Conservation (phyloP, 345 rosid genomes). For the Clausena lansium region DNA sequence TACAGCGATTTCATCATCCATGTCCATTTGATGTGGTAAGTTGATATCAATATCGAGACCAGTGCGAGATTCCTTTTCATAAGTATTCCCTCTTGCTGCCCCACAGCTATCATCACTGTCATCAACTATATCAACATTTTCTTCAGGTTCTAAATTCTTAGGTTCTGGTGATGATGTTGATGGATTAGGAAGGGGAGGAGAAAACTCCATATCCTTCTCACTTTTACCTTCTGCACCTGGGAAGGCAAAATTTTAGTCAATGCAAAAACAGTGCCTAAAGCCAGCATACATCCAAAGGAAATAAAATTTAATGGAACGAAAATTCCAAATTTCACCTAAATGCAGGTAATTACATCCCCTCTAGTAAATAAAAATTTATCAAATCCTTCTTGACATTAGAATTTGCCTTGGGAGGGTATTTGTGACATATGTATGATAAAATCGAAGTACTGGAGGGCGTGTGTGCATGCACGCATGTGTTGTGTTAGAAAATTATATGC, state of each 20-base stretch:
- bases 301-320: not conserved
- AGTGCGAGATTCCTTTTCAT: slow-evolving; percentile 29
- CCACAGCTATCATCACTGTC: slow-evolving; percentile 27
- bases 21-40: slow-evolving; percentile 45
- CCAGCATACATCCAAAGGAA: not conserved
- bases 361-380: not conserved
- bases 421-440: not conserved
- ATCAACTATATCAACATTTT: slow-evolving; percentile 41
- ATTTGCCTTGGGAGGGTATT: not conserved
- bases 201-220: slow-evolving; percentile 23
- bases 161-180: slow-evolving; percentile 24
- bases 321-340: not conserved
- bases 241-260: not conserved
- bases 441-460: not conserved
- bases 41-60: slow-evolving; percentile 63
- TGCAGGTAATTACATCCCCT: not conserved
- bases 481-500: not conserved
- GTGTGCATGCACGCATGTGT: too few species aligned
- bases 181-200: slow-evolving; percentile 15
- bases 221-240: slow-evolving; percentile 32
- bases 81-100: slow-evolving; percentile 21
- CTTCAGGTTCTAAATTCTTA: slow-evolving; percentile 41
- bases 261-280: not conserved
- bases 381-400: not conserved
- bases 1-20: slow-evolving; percentile 78